Evolutionary conservation across 2,329 filamentous ascomycete genomes (phyloP).

Genomic region (Capronia epimyces): DNA sequence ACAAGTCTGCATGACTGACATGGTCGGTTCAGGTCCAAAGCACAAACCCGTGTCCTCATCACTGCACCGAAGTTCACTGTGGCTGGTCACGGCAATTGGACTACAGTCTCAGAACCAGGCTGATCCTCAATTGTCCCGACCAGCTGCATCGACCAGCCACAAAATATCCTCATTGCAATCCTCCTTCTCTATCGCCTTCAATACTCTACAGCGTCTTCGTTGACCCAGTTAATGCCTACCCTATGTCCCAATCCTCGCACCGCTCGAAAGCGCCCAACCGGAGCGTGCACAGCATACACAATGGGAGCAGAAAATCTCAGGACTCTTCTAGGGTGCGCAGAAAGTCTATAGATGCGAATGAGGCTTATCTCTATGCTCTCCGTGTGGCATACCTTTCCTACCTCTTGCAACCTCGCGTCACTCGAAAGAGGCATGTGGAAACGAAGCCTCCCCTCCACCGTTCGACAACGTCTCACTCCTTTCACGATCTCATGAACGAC

Average conservation of each 20-base stretch:
- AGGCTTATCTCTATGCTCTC: conserved; percentile 87
- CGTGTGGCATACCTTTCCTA: conserved; percentile 89
- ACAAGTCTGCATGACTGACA: not conserved
- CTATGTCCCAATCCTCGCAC: conserved; percentile 46
- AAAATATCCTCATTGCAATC: not conserved
- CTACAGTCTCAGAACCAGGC: conserved; percentile 4
- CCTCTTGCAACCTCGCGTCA: conserved; percentile 82
- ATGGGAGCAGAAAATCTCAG: conserved; percentile 40
- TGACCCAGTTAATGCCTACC: conserved; percentile 9
- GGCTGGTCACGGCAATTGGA: not conserved
- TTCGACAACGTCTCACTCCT: conserved; percentile 56
- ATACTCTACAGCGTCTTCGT: not conserved
- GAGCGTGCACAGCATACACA: conserved; percentile 44
- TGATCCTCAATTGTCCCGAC: conserved; percentile 14
- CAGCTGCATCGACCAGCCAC: conserved; percentile 2
- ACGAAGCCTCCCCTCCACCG: conserved; percentile 61
- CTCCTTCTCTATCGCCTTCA: not conserved
- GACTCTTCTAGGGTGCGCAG: conserved; percentile 41
- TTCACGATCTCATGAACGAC: conserved; percentile 83
- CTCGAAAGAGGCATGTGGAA: conserved; percentile 76
- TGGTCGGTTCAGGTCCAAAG: not conserved
- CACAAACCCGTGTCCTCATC: not conserved
- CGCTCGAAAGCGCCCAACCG: conserved; percentile 43
- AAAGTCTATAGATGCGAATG: conserved; percentile 53
- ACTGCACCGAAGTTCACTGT: not conserved